phyloP scores from a whole-genome alignment of 2,329 filamentous ascomycete species.

The Fusarium duplospermum region DNA sequence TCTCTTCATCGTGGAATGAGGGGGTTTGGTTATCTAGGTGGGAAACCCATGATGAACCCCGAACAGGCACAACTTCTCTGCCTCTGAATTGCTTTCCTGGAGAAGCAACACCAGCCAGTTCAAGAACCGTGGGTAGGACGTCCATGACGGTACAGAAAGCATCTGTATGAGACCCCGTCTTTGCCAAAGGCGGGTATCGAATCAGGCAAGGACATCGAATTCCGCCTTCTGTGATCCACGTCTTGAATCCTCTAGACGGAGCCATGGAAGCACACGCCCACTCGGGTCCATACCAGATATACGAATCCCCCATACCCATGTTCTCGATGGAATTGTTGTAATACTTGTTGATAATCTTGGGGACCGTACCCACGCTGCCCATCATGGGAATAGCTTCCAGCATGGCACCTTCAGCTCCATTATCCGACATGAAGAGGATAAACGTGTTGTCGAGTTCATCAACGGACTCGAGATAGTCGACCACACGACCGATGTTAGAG shows the following conservation, averaged over 20 bases:
- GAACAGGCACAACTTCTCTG: conserved; percentile 61
- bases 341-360: conserved; percentile 47
- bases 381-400: conserved; percentile 68
- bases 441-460: neutral
- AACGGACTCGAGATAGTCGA: neutral
- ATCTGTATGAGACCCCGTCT: conserved; percentile 48
- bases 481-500: neutral
- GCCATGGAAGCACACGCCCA: conserved; percentile 60
- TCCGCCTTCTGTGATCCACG: conserved; percentile 44
- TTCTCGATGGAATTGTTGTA: conserved; percentile 66
- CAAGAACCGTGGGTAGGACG: conserved; percentile 60
- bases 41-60: conserved; percentile 50
- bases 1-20: conserved; percentile 57
- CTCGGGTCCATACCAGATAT: conserved; percentile 70
- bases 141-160: conserved; percentile 59
- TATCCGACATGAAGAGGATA: conserved; percentile 52
- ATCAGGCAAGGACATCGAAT: conserved; percentile 32
- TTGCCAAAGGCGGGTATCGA: conserved; percentile 45
- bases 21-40: conserved; percentile 46
- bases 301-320: conserved; percentile 65
- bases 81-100: conserved; percentile 49
- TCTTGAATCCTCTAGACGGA: conserved; percentile 53
- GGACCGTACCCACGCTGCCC: conserved; percentile 28
- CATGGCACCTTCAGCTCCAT: conserved; percentile 61
- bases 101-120: conserved; percentile 58